Evolutionary conservation across 2,329 filamentous ascomycete species (phyloP), one percentile per base, ranked within the genome.

Genomic region (Ophiostoma triangulosporum): DNA sequence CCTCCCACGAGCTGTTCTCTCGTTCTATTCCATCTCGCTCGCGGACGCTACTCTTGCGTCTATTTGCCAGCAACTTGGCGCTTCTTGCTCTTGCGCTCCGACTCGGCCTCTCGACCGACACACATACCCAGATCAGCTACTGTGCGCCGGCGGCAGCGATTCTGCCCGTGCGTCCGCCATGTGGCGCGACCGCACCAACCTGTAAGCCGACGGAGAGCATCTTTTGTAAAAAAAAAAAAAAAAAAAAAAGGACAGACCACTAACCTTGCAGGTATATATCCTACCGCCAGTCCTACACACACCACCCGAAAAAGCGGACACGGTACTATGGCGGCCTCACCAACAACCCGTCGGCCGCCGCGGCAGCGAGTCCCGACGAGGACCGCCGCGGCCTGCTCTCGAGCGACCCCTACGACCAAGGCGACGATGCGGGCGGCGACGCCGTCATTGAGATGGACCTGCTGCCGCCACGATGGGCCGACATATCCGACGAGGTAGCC

Each of bases 161-260:
- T 57, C 59, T 58, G 57, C 61, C 61, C 57, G 58, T 65, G 71
- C 72, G 74, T 77, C 76, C 81, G 84, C 78, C 73, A 95, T 95
- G 88, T 98, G 90, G 90, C 88, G 93, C 75, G 93, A 98, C 78
- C 86, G 93, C 72, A 98, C 93, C 62, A 98, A 97, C 68, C 86
- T 98, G 89, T 96, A 81, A 63, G 80, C 65, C 4, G 26, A 15
- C 17, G 11, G 12, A 11, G 27, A 22, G 8, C 15, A 7, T 17
- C n/a, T n/a, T n/a, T n/a, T 14, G n/a, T 11, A 24, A n/a, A n/a
- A 4, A 24, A 8, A 17, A 15, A 24, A 1, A 17, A 24, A 45
- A 3, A 3, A 12, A 9, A 2, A 6, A 38, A 20, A 3, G 35
- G 20, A 24, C 3, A 24, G 3, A 15, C 9, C 29, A 52, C 52